Percentiles rank a stretch among this genome's conserved stretches.
Evolutionary conservation across 1,284 basidiomycete species (phyloP).

Genomic region (Volvariella surrecta): DNA sequence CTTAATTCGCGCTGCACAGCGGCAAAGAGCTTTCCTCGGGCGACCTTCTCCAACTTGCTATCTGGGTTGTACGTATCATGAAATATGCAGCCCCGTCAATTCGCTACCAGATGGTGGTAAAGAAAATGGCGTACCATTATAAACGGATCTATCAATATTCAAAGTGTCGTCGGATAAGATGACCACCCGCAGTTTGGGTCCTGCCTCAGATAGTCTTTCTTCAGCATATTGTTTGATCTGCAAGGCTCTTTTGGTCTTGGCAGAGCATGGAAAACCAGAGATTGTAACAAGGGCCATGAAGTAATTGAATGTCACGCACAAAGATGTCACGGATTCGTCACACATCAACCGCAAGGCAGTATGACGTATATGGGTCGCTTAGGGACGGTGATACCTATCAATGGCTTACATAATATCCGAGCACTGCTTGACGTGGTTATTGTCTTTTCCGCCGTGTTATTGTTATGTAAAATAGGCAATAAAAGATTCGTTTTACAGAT

Average conservation of each 20-base stretch:
- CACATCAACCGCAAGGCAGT: no score
- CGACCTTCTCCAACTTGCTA: constrained; percentile 81
- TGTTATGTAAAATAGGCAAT: no score
- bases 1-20: constrained; percentile 73
- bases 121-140: no score
- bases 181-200: constrained; percentile 47
- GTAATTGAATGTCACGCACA: background rate
- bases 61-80: constrained; percentile 34
- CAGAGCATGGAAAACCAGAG: constrained; percentile 84
- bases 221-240: constrained; percentile 64
- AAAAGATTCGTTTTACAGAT: no score
- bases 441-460: no score
- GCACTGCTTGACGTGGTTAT: no score
- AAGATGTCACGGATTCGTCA: no score
- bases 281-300: constrained; percentile 91
- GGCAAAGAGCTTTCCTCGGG: constrained; percentile 82
- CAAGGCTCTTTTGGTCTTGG: constrained; percentile 70
- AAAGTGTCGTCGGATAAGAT: constrained; percentile 78
- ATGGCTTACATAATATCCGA: no score
- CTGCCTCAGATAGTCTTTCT: constrained; percentile 40
- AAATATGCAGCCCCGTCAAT: constrained; percentile 4
- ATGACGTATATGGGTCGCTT: no score
- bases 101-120: constrained; percentile 1
- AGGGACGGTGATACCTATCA: no score
- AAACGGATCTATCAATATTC: constrained; percentile 57